Evolutionary conservation across 306 rosid genomes (phyloP), one percentile per base, ranked within the genome.

Genomic region (Datisca glomerata): DNA sequence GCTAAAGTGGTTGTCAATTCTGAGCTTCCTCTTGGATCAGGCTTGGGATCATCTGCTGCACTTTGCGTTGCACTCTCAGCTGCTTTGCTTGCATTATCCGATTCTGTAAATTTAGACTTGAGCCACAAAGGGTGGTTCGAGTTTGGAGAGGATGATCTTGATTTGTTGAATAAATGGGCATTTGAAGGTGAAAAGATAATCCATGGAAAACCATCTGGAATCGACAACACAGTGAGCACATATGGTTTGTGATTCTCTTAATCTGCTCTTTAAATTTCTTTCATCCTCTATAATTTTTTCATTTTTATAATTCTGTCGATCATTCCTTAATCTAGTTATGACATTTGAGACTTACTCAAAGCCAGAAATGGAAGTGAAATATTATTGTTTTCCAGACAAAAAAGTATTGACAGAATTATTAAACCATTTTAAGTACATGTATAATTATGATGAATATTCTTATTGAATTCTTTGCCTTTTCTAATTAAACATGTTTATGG

Each of bases 161-260:
- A 64, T 7, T 72, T 84, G 62, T 65, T 89, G 19, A 89, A 89
- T 61, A 80, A 66, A 63, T 89, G 95, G 98, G 98, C 98, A 25
- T 84, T 77, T 68, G 98, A 89, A 74, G 98, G 98, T 41, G 98
- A 89, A 65, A 89, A 75, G 73, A 84, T 89, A 32, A 45, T 89
- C 45, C 98, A 89, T 64, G 98, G 98, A 58, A 83, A 64, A 59
- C 98, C 98, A 11, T 89, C 98, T 61, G 98, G 98, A 56, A 75
- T 89, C 44, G 98, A 89, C 81, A 89, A 89, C 68, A 68, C 95
- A 8, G 91, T 89, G 16, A 77, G 95, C 77, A 40, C 93, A 55
- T 89, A 80, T 23, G 97, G 97, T 89, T 74, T 12, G 74, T 54
- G 48, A 37, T 31, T 44, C 2, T 19, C 50, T 2, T 45, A 18